Evolutionary conservation across 257 asterid genomes (phyloP).

Genomic region (Craterostigma plantagineum): DNA sequence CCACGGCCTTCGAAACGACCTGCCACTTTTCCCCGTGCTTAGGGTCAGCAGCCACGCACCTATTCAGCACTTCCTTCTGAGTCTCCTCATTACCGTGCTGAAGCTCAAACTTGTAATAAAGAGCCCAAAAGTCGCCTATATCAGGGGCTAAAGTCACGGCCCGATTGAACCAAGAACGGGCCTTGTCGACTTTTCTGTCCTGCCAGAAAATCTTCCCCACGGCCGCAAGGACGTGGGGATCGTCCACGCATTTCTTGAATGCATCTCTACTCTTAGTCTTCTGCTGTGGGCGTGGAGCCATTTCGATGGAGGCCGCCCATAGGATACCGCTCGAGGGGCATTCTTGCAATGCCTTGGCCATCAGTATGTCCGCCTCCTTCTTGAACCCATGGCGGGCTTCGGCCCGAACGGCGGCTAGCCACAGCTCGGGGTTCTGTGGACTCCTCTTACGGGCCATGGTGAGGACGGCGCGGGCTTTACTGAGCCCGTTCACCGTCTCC

Average conservation of each 20-base stretch:
- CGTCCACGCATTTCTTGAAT: conserved; percentile 42
- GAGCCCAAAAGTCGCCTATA: conserved; percentile 83
- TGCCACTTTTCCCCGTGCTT: conserved; percentile 96
- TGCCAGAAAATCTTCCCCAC: conserved; percentile 80
- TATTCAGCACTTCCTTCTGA: conserved; percentile 54
- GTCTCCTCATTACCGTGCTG: conserved; percentile 57
- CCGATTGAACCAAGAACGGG: conserved; percentile 53
- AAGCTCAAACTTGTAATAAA: conserved; percentile 60
- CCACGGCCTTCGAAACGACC: conserved; percentile 61
- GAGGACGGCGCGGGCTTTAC: conserved; percentile 71
- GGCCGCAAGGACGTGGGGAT: conserved; percentile 58
- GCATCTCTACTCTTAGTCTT: conserved; percentile 61
- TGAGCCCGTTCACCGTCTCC: conserved; percentile 52
- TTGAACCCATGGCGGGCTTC: conserved; percentile 61
- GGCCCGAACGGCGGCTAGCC: conserved; percentile 87
- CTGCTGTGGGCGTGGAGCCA: conserved; percentile 69
- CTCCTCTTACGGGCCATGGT: conserved; percentile 74
- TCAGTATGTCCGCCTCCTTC: conserved; percentile 63
- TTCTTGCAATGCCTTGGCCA: conserved; percentile 91
- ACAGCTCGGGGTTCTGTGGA: conserved; percentile 58
- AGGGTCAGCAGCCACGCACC: conserved; percentile 73
- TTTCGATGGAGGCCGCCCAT: conserved; percentile 68
- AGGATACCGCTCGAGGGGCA: conserved; percentile 73
- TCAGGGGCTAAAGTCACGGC: conserved; percentile 76
- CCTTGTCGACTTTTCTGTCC: conserved; percentile 73